These are phyloP conservation scores for Hordeum marinum DNA, from an alignment of 176 grass and related monocot species.

Conservation along the genomic window DNA sequence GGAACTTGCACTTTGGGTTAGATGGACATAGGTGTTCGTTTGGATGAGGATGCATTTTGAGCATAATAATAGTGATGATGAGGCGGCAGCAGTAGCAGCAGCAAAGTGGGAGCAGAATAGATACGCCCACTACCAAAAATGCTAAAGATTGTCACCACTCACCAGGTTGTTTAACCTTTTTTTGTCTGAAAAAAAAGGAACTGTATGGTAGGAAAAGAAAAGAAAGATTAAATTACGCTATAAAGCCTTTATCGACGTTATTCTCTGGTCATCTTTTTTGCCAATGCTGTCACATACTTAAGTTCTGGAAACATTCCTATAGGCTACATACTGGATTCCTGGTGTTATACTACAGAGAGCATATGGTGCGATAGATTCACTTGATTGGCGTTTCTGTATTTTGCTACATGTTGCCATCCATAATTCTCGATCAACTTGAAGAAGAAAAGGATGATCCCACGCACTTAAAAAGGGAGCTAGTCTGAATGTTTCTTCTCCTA, in stretches of 20 bases:
- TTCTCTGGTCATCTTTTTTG: not conserved
- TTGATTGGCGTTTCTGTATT: not conserved
- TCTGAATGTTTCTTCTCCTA: not conserved
- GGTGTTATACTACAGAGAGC: not conserved
- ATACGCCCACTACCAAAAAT: not conserved
- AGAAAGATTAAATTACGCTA: not conserved
- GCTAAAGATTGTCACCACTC: not conserved
- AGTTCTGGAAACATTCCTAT: not conserved
- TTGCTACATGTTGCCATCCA: not conserved
- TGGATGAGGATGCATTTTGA: constrained; percentile 22
- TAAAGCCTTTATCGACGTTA: not conserved
- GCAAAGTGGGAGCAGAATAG: constrained; percentile 23
- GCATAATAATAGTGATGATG: too few relatives aligned
- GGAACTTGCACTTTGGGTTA: not conserved
- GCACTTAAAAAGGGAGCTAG: not conserved
- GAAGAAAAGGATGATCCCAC: not conserved
- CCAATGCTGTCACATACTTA: not conserved
- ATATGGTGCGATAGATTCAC: not conserved
- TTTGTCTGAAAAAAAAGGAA: not conserved
- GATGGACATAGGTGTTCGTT: not conserved
- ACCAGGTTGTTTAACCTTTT: too few relatives aligned
- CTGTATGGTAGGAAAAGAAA: not conserved
- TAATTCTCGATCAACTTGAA: not conserved
- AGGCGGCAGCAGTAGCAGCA: not conserved
- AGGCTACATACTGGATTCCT: not conserved